Evolutionary conservation across 805 yeast genomes (phyloP), one percentile per base, ranked within the genome.

Genomic region (Ogataea saltuana): DNA sequence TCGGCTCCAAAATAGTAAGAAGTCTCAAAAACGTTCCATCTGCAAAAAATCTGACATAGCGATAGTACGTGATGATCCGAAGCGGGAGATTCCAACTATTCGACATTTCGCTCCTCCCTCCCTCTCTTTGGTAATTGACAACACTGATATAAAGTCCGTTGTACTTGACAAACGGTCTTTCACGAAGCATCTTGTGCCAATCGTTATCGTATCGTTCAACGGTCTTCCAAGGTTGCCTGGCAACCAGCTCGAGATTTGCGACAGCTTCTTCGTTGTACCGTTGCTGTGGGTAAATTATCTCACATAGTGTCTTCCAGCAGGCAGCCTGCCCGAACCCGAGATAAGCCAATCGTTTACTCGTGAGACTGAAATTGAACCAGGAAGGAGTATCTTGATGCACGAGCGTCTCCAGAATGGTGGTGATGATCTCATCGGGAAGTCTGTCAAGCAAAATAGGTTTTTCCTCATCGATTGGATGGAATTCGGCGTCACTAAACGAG

Each of bases 111-210:
- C 80, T 75, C 39, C 81, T 74, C 2, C 86, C 83, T 27, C 97
- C 97, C 56, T 86, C 88, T 42, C 95, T 75, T 52, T 85, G 77
- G 63, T 89, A 90, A 48, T 85, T 85, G 39, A 90, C 86, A 15
- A 83, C 85, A 54, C 95, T 82, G 17, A 91, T 85, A 55, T 91
- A 91, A 15, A 88, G 74, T 1, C 99, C 99, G 41, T 80, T 71
- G 60, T 78, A 87, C 56, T 91, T 84, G 25, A 90, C 55, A 54
- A 83, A 84, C 0, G 97, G 97, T 29, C 96, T 68, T 27, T 76
- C 74, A 32, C 63, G 55, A 31, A 79, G 68, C 87, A 85, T 79
- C 16, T 55, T 50, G 48, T 74, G 63, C 75, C 76, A 76, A 42
- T 73, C 60, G 32, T 62, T 57, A 34, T 68, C 69, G 70, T 78